A percentile compares a stretch with the other conserved stretches of the same genome.
Evolutionary conservation across 768 basidiomycete species (phyloP).

Genomic region (Suillus discolor): DNA sequence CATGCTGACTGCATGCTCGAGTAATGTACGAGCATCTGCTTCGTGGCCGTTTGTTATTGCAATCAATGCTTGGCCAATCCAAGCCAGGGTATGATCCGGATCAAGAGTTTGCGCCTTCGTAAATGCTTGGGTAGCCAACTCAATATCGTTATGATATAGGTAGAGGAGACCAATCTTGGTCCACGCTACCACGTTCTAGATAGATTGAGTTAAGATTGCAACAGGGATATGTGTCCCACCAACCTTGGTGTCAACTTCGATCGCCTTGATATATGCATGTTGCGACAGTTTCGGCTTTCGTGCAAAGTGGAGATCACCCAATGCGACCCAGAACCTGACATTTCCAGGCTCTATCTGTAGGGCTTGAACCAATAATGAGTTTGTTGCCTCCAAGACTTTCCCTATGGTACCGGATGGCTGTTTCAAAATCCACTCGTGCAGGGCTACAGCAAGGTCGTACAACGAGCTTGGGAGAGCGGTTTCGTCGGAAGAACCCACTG

Average conservation of each 20-base stretch:
- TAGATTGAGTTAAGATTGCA: conserved; percentile 5
- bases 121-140: conserved; percentile 85
- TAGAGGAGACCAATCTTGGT: conserved; percentile 88
- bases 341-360: conserved; percentile 73
- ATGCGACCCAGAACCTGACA: conserved; percentile 76
- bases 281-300: conserved; percentile 76
- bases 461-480: conserved; percentile 57
- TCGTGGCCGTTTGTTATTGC: conserved; percentile 61
- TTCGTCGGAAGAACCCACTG: conserved; percentile 56
- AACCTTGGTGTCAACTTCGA: conserved; percentile 87
- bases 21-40: conserved; percentile 63
- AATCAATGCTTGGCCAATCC: conserved; percentile 87
- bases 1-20: conserved; percentile 73
- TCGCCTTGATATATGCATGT: conserved; percentile 87
- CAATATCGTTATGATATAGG: conserved; percentile 73
- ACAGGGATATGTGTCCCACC: conserved; percentile 16
- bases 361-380: conserved; percentile 66
- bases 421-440: conserved; percentile 51
- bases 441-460: conserved; percentile 71
- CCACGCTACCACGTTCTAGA: conserved; percentile 77
- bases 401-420: conserved; percentile 23
- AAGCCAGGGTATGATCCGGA: conserved; percentile 85
- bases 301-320: conserved; percentile 74
- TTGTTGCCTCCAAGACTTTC: conserved; percentile 43
- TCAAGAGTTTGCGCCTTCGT: conserved; percentile 88